Conservation (phyloP, 345 rosid species). For the Tarenaya hassleriana region DNA sequence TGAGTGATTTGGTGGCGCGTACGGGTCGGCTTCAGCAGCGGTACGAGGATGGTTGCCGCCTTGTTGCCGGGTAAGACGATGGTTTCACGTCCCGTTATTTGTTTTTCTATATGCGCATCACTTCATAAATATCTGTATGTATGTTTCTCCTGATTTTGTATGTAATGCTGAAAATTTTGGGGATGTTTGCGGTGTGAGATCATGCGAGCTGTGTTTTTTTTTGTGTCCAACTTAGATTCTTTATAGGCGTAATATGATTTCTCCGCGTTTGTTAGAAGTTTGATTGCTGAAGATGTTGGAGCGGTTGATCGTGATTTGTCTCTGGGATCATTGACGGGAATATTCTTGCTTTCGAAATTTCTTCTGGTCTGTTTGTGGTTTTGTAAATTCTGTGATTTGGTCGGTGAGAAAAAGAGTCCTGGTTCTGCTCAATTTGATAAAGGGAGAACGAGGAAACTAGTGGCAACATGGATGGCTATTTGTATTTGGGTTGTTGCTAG, state of each 20-base stretch:
- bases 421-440: no score
- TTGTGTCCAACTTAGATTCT: no score
- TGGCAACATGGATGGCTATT: neutral
- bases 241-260: neutral
- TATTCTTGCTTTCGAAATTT: neutral
- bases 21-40: slow-evolving; percentile 98
- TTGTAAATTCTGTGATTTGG: neutral
- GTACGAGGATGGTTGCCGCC: slow-evolving; percentile 85
- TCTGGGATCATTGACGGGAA: neutral
- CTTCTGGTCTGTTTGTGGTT: neutral
- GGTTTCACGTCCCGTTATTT: neutral
- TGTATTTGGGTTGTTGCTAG: neutral
- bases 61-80: slow-evolving; percentile 72
- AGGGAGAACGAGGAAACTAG: neutral
- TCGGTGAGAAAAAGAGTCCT: neutral
- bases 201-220: neutral
- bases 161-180: neutral
- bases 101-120: neutral
- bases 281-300: neutral
- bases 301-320: slow-evolving; percentile 6
- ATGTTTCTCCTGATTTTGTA: slow-evolving; percentile 8
- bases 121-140: neutral
- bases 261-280: neutral
- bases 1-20: slow-evolving; percentile 94
- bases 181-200: neutral